Conservation (phyloP, 805 yeast genomes). For the Schwanniomyces vanrijiae region DNA sequence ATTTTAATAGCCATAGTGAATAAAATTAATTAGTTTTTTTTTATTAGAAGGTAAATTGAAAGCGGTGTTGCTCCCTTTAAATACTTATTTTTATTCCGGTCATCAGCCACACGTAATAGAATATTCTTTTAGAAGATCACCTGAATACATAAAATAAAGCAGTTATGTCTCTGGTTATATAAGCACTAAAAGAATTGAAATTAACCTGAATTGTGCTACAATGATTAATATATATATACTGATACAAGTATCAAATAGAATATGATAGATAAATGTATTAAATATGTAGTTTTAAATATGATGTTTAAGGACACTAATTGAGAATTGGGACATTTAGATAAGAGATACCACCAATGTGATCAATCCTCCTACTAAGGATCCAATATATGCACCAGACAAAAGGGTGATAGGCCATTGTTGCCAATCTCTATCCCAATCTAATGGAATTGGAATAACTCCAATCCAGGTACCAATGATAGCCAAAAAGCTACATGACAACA, state of each 20-base stretch:
- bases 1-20: slow-evolving; percentile 1
- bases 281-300: neutral
- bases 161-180: neutral
- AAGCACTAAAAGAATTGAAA: no score
- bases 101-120: neutral
- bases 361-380: slow-evolving; percentile 62
- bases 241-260: no score
- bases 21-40: neutral
- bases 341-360: slow-evolving; percentile 8
- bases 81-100: neutral
- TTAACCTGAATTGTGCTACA: no score
- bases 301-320: neutral
- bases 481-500: slow-evolving; percentile 26
- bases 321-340: neutral
- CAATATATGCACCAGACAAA: slow-evolving; percentile 72
- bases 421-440: slow-evolving; percentile 99
- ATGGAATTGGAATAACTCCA: slow-evolving; percentile 90
- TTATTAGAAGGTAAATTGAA: neutral
- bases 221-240: no score
- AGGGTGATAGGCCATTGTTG: slow-evolving; percentile 94
- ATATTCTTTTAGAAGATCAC: neutral
- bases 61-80: neutral
- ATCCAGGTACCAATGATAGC: slow-evolving; percentile 75
- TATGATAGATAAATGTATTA: no score
- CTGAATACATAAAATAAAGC: neutral